phyloP scores from a whole-genome alignment of 345 rosid genomes.

The Aurinia saxatilis region DNA sequence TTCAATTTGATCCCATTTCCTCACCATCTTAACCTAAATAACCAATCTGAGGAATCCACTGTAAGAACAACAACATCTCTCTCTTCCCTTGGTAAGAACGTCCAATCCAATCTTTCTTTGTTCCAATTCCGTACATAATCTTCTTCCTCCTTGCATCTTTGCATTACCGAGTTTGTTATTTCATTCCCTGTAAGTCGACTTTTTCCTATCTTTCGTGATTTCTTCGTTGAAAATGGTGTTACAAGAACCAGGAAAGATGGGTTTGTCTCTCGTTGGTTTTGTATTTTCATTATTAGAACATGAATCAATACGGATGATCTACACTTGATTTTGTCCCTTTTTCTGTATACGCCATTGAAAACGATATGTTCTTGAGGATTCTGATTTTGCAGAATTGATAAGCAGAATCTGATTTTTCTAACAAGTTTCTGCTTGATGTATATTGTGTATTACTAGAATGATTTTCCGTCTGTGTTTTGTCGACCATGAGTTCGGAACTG shows the following conservation, averaged over 20 bases:
- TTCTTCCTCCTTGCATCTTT: neutral
- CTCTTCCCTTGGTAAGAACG: constrained; percentile 17
- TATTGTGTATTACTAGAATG: too few relatives aligned
- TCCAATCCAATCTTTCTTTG: constrained; percentile 9
- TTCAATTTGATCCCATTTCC: too few relatives aligned
- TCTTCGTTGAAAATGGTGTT: constrained; percentile 9
- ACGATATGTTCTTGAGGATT: neutral
- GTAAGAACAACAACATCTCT: neutral
- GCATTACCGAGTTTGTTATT: neutral
- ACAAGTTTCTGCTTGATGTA: neutral
- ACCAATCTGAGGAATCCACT: constrained; percentile 11
- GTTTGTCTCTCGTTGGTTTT: neutral
- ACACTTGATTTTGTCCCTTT: neutral
- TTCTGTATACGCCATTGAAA: neutral
- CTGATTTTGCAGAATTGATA: neutral
- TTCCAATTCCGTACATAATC: neutral
- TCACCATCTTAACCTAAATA: too few relatives aligned
- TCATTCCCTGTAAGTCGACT: constrained; percentile 14
- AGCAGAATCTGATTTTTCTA: constrained; percentile 5
- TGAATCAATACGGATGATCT: constrained; percentile 3
- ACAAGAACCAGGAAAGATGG: neutral
- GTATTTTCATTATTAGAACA: neutral
- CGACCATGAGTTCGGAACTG: too few relatives aligned
- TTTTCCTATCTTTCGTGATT: neutral
- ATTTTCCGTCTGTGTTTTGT: too few relatives aligned